Conservation (phyloP, 2,329 filamentous ascomycete genomes). For the Fusarium coicis region DNA sequence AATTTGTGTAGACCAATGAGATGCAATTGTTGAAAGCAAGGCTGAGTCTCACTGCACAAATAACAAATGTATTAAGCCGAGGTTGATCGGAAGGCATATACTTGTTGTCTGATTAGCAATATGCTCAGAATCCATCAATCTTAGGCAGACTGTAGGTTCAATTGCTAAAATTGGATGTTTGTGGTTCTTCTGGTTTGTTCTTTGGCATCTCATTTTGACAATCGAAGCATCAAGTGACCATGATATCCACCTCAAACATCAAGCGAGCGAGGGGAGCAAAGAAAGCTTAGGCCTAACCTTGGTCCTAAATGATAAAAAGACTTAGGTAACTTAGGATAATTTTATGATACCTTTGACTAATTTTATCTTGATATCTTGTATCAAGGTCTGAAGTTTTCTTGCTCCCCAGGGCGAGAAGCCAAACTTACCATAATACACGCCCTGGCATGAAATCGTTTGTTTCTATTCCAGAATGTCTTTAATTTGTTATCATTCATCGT, state of each 20-base stretch:
- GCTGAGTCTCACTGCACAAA: conserved; percentile 12
- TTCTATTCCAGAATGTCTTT: neutral
- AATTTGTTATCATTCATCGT: neutral
- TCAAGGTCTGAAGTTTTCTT: no score
- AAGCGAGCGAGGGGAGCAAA: neutral
- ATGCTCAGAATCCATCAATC: no score
- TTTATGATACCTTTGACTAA: no score
- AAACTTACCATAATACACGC: neutral
- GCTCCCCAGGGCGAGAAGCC: neutral
- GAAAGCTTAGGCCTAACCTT: no score
- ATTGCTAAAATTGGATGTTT: neutral
- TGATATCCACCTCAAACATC: neutral
- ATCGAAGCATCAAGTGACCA: neutral
- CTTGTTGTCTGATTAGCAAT: neutral
- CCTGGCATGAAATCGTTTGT: neutral
- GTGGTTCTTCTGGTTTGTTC: neutral
- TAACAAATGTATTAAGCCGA: neutral
- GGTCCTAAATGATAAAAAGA: no score
- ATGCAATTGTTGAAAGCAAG: conserved; percentile 10
- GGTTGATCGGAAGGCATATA: conserved; percentile 6
- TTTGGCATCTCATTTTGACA: neutral
- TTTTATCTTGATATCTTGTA: no score
- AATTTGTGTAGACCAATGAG: conserved; percentile 11
- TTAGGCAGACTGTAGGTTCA: neutral
- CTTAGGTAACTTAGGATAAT: no score